phyloP scores from a whole-genome alignment of 1,139 yeast species.

The Hemisphaericaspora xylanilytica region DNA sequence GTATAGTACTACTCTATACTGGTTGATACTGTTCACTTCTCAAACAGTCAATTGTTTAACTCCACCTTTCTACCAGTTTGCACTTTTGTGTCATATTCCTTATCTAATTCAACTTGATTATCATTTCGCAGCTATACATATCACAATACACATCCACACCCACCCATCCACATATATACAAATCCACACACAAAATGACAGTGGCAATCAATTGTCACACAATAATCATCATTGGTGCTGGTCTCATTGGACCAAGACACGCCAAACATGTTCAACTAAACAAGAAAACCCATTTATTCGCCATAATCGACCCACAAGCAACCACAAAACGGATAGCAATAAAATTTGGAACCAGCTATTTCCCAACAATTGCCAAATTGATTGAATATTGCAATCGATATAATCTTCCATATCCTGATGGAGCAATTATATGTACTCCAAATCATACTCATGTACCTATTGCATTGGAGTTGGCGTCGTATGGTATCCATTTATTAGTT shows the following conservation, averaged over 20 bases:
- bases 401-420: conserved; percentile 31
- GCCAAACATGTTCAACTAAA: conserved; percentile 29
- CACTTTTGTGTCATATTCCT: too few relatives aligned
- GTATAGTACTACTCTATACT: too few relatives aligned
- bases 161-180: neutral
- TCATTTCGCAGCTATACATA: too few relatives aligned
- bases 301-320: conserved; percentile 35
- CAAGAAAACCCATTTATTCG: conserved; percentile 31
- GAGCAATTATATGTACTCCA: conserved; percentile 45
- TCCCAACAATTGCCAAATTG: conserved; percentile 26
- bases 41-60: too few relatives aligned
- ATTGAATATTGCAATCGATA: conserved; percentile 25
- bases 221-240: conserved; percentile 37
- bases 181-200: conserved; percentile 10
- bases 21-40: too few relatives aligned
- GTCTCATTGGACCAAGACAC: conserved; percentile 44
- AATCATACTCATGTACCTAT: conserved; percentile 40
- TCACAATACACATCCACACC: too few relatives aligned
- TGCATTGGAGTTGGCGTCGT: conserved; percentile 32
- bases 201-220: conserved; percentile 14
- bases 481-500: conserved; percentile 37
- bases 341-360: conserved; percentile 25
- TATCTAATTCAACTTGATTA: too few relatives aligned
- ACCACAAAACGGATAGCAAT: conserved; percentile 24
- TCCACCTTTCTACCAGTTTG: too few relatives aligned